Percentiles rank a stretch among this genome's conserved stretches.
phyloP scores from a whole-genome alignment of 345 rosid species.

The Angophora floribunda region DNA sequence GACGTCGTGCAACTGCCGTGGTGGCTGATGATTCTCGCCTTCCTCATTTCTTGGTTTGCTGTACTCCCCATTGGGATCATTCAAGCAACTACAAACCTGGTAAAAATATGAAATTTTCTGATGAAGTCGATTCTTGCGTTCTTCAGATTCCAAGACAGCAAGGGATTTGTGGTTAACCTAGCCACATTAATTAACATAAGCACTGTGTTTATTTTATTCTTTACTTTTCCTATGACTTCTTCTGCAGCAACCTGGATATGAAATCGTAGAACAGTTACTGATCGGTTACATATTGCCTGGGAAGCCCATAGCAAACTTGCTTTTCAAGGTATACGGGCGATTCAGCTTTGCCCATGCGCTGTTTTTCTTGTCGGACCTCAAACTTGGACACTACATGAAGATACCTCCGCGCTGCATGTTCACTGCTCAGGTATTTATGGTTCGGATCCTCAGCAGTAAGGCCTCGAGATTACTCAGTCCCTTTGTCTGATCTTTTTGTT shows the following conservation, averaged over 20 bases:
- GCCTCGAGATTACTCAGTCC: background rate
- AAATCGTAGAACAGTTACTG: constrained; percentile 85
- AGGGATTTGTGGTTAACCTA: background rate
- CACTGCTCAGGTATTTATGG: constrained; percentile 66
- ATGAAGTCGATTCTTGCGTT: background rate
- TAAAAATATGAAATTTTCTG: background rate
- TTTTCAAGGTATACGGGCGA: constrained; percentile 89
- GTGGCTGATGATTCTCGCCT: constrained; percentile 97
- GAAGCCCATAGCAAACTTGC: constrained; percentile 83
- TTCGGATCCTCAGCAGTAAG: constrained; percentile 27
- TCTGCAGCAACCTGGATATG: constrained; percentile 98
- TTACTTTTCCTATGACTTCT: background rate
- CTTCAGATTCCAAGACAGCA: background rate
- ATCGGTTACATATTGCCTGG: constrained; percentile 84
- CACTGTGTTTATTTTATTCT: no score
- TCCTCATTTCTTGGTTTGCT: constrained; percentile 61
- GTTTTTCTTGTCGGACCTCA: constrained; percentile 85
- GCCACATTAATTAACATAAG: background rate
- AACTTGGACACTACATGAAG: constrained; percentile 98
- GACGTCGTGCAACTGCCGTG: constrained; percentile 74
- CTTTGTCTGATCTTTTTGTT: background rate
- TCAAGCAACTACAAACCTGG: constrained; percentile 96
- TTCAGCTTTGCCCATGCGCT: constrained; percentile 90
- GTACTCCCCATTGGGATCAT: constrained; percentile 95
- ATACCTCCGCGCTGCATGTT: constrained; percentile 95